Evolutionary conservation across 805 yeast species (phyloP).

Genomic region (Henningerozyma blattae): DNA sequence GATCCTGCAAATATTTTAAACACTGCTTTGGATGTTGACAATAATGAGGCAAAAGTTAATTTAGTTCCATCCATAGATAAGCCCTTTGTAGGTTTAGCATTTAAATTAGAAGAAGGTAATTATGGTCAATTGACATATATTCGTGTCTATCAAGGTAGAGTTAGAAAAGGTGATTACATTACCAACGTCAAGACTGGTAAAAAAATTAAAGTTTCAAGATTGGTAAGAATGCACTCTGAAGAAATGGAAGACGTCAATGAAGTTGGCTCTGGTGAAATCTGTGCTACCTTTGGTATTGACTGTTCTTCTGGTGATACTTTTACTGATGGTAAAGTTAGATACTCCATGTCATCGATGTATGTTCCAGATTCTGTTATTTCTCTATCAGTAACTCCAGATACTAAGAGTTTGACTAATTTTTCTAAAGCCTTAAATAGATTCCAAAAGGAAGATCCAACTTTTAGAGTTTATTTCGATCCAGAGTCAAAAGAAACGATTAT

Average conservation of each 20-base stretch:
- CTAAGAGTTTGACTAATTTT: constrained; percentile 78
- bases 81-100: constrained; percentile 95
- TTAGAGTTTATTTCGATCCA: constrained; percentile 84
- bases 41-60: constrained; percentile 56
- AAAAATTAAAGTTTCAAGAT: constrained; percentile 81
- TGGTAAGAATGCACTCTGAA: constrained; percentile 97
- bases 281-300: constrained; percentile 98
- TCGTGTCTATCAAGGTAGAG: constrained; percentile 92
- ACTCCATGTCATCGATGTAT: constrained; percentile 95
- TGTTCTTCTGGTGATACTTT: constrained; percentile 98
- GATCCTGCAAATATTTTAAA: constrained; percentile 89
- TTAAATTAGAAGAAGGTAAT: constrained; percentile 96
- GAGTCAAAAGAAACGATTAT: constrained; percentile 82
- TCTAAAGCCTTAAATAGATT: constrained; percentile 95
- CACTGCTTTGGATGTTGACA: constrained; percentile 68
- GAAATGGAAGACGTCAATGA: constrained; percentile 98
- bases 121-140: constrained; percentile 96
- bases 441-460: constrained; percentile 98
- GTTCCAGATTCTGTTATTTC: constrained; percentile 99
- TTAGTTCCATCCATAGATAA: constrained; percentile 58
- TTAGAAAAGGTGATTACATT: constrained; percentile 83
- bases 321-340: constrained; percentile 67
- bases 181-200: constrained; percentile 86
- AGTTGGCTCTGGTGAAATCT: constrained; percentile 95
- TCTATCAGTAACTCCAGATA: constrained; percentile 65